Evolutionary conservation across 2,329 filamentous ascomycete species (phyloP).

Genomic region (Drechslerella stenobrocha): DNA sequence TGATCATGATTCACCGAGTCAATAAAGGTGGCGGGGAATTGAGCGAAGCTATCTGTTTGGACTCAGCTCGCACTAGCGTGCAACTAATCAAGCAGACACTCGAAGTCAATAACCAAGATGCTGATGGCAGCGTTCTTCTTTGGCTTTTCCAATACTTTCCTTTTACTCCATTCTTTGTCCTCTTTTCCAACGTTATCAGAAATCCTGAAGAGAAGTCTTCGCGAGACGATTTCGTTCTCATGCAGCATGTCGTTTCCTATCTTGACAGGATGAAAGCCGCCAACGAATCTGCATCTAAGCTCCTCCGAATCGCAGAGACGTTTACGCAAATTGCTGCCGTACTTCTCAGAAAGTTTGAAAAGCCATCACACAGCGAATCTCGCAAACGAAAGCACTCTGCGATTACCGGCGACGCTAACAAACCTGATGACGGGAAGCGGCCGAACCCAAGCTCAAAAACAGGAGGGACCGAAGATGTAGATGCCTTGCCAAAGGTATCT

Average conservation of each 20-base stretch:
- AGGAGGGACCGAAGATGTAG: constrained; percentile 18
- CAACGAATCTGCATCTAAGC: constrained; percentile 51
- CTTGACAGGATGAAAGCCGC: constrained; percentile 50
- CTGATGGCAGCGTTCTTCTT: constrained; percentile 56
- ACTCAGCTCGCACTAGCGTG: constrained; percentile 43
- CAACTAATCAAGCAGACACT: constrained; percentile 45
- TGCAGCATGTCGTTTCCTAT: constrained; percentile 52
- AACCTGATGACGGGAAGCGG: constrained; percentile 41
- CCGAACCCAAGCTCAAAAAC: constrained; percentile 32
- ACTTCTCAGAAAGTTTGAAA: constrained; percentile 42
- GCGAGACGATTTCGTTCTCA: constrained; percentile 49
- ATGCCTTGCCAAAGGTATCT: not conserved
- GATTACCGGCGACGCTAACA: constrained; percentile 19
- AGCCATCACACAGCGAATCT: constrained; percentile 37
- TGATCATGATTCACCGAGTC: constrained; percentile 45
- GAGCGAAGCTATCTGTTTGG: constrained; percentile 42
- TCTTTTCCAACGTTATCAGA: constrained; percentile 63
- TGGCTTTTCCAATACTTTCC: constrained; percentile 58
- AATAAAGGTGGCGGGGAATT: constrained; percentile 35
- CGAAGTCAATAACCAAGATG: constrained; percentile 53
- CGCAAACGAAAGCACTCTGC: constrained; percentile 47
- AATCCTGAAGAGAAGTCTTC: constrained; percentile 49
- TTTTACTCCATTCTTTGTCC: constrained; percentile 65
- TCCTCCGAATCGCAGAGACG: constrained; percentile 51
- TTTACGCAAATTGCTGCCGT: constrained; percentile 51